A percentile compares a stretch with the other conserved stretches of the same genome.
Conservation (phyloP, 129 eudicot genomes). For the Chrysanthemum lavandulifolium region DNA sequence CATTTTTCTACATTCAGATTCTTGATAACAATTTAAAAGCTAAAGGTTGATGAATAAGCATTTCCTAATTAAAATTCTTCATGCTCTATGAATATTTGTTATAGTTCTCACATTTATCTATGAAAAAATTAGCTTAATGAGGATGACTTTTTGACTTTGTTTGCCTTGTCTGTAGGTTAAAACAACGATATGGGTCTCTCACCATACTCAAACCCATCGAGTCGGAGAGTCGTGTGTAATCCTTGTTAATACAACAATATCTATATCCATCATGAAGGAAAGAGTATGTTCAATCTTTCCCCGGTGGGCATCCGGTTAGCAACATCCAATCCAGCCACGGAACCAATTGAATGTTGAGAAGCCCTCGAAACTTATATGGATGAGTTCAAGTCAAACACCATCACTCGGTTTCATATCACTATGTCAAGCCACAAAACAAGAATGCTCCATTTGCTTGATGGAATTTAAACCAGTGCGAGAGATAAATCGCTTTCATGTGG, state of each 20-base stretch:
- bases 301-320: constrained; percentile 46
- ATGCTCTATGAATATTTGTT: no score
- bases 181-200: constrained; percentile 61
- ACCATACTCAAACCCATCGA: constrained; percentile 61
- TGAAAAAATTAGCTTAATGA: no score
- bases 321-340: constrained; percentile 34
- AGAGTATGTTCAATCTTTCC: constrained; percentile 57
- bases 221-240: constrained; percentile 66
- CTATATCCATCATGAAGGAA: no score
- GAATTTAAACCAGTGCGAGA: constrained; percentile 61
- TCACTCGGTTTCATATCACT: constrained; percentile 47
- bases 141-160: neutral
- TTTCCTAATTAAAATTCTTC: neutral
- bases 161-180: constrained; percentile 31
- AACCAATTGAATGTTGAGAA: constrained; percentile 35
- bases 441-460: constrained; percentile 75
- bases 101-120: no score
- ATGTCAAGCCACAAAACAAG: constrained; percentile 36
- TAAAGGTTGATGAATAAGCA: constrained; percentile 11
- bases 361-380: constrained; percentile 64
- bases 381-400: constrained; percentile 57
- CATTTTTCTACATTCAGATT: neutral
- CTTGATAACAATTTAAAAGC: constrained; percentile 7
- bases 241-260: constrained; percentile 62
- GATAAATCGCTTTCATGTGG: constrained; percentile 68